Percentiles rank a stretch among this genome's conserved stretches.
phyloP scores from a whole-genome alignment of 164 flowering plant genomes.

The Cinnamomum micranthum region DNA sequence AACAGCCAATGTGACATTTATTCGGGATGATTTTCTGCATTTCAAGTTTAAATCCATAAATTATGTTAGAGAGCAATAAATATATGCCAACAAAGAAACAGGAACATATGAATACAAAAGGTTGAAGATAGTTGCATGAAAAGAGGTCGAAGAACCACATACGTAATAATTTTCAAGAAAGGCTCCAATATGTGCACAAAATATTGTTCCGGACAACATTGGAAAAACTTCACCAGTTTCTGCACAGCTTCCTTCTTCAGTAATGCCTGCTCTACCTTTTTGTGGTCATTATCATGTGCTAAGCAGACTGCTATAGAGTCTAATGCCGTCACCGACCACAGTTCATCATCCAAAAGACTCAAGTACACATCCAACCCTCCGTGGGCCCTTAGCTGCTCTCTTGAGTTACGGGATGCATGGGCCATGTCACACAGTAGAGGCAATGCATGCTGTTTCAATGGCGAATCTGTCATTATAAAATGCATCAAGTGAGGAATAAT shows the following conservation, averaged over 20 bases:
- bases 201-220: slow-evolving; percentile 88
- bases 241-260: slow-evolving; percentile 93
- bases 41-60: not conserved
- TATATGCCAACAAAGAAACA: not conserved
- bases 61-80: not conserved
- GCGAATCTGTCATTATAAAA: slow-evolving; percentile 77
- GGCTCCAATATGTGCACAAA: slow-evolving; percentile 96
- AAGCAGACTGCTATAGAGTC: slow-evolving; percentile 75
- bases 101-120: not conserved
- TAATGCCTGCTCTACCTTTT: slow-evolving; percentile 93
- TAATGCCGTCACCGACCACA: slow-evolving; percentile 81
- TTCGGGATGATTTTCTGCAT: slow-evolving; percentile 35
- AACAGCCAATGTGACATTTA: slow-evolving; percentile 89
- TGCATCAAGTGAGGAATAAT: slow-evolving; percentile 97
- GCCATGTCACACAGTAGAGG: slow-evolving; percentile 98
- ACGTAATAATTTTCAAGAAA: slow-evolving; percentile 97
- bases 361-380: slow-evolving; percentile 92
- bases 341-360: slow-evolving; percentile 88
- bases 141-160: slow-evolving; percentile 55
- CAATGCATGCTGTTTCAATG: slow-evolving; percentile 78
- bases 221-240: slow-evolving; percentile 92
- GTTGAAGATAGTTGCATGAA: slow-evolving; percentile 50
- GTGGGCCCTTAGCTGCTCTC: slow-evolving; percentile 94
- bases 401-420: slow-evolving; percentile 94
- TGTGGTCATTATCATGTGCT: slow-evolving; percentile 91